A percentile compares a stretch with the other conserved stretches of the same genome.
Evolutionary conservation across 805 yeast genomes (phyloP).

Genomic region (Hyphopichia homilentoma): DNA sequence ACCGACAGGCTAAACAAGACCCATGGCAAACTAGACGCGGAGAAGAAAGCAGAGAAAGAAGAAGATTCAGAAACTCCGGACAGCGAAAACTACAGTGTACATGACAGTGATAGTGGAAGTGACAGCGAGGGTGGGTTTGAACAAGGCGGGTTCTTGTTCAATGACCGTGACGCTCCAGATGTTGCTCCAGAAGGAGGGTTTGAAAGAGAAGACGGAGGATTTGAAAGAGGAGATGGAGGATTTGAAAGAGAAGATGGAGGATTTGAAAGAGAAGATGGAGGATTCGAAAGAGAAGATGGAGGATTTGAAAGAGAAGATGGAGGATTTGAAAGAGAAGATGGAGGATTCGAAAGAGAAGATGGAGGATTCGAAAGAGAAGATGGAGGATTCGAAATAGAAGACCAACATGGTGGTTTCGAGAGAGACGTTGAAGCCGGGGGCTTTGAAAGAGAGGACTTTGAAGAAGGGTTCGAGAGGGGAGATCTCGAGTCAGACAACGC

Average conservation of each 20-base stretch:
- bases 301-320: slow-evolving; percentile 2
- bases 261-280: slow-evolving; percentile 5
- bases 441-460: background rate
- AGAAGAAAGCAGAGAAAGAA: background rate
- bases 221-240: slow-evolving; percentile 13
- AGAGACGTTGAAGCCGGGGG: background rate
- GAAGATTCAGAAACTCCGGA: background rate
- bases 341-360: background rate
- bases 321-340: slow-evolving; percentile 2
- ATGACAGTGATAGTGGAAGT: slow-evolving; percentile 1
- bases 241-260: slow-evolving; percentile 8
- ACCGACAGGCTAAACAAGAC: slow-evolving; percentile 40
- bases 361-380: too few relatives aligned
- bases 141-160: slow-evolving; percentile 5
- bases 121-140: slow-evolving; percentile 1
- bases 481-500: too few relatives aligned
- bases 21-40: slow-evolving; percentile 42
- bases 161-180: slow-evolving; percentile 2
- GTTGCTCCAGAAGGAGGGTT: slow-evolving; percentile 5
- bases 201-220: slow-evolving; percentile 4
- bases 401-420: background rate
- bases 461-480: background rate
- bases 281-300: background rate
- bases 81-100: slow-evolving; percentile 19
- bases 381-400: slow-evolving; percentile 1